A percentile compares a stretch with the other conserved stretches of the same genome.
Conservation (phyloP, 768 basidiomycete genomes). For the Pleurotus sapidus region DNA sequence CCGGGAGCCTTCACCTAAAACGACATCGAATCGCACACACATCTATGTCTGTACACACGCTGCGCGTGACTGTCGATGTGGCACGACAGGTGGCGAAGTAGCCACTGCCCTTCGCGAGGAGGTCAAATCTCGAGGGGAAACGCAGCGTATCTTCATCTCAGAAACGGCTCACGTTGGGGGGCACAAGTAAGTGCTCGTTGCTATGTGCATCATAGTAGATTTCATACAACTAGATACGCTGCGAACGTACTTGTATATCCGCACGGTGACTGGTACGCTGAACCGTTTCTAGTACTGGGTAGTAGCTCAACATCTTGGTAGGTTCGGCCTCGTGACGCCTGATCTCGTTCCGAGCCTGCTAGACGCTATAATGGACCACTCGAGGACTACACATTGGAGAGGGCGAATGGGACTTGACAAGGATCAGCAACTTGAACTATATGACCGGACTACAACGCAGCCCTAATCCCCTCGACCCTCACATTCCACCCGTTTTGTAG, state of each 20-base stretch:
- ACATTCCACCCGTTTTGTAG: constrained; percentile 36
- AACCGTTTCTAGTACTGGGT: not conserved
- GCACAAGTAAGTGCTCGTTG: constrained; percentile 64
- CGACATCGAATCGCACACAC: constrained; percentile 22
- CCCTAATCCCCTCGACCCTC: constrained; percentile 28
- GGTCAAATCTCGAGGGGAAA: constrained; percentile 33
- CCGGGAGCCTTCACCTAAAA: no score
- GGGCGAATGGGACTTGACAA: constrained; percentile 53
- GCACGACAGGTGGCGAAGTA: constrained; percentile 58
- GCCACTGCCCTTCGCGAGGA: constrained; percentile 53
- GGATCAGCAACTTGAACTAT: constrained; percentile 41
- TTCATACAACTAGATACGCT: constrained; percentile 46
- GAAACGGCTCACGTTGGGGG: constrained; percentile 82
- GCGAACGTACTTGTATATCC: constrained; percentile 70
- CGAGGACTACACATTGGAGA: constrained; percentile 44
- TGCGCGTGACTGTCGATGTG: constrained; percentile 77
- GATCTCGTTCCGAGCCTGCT: constrained; percentile 56
- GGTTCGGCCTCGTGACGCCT: constrained; percentile 62
- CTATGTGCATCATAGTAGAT: no score
- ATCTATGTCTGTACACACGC: constrained; percentile 81
- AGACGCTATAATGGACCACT: constrained; percentile 34
- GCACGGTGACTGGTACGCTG: constrained; percentile 66
- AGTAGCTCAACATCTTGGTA: constrained; percentile 20
- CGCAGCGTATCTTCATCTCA: constrained; percentile 43
- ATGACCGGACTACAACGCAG: constrained; percentile 21